Evolutionary conservation across 192 early-diverging fungal species (phyloP).

Genomic region (Mortierella hygrophila): DNA sequence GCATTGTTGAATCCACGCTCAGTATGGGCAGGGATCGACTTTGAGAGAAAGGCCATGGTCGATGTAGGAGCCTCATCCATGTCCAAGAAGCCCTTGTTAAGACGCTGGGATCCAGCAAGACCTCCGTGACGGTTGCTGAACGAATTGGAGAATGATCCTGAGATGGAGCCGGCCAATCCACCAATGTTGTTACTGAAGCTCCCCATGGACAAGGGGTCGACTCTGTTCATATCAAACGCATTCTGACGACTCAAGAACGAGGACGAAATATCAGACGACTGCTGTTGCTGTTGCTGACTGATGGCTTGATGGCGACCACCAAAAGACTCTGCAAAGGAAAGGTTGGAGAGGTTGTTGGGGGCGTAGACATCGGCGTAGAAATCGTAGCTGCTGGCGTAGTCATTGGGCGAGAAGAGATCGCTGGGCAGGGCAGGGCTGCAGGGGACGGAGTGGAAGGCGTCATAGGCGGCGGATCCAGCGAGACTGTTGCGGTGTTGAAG

Average conservation of each 20-base stretch:
- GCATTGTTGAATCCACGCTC: slow-evolving; percentile 62
- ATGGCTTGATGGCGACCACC: slow-evolving; percentile 37
- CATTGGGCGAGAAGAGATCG: slow-evolving; percentile 68
- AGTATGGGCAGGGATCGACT: slow-evolving; percentile 61
- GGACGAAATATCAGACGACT: slow-evolving; percentile 40
- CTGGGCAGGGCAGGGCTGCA: slow-evolving; percentile 64
- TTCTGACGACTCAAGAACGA: slow-evolving; percentile 44
- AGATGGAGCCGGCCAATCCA: slow-evolving; percentile 47
- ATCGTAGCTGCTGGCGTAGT: slow-evolving; percentile 64
- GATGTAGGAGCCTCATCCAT: slow-evolving; percentile 45
- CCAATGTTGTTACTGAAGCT: slow-evolving; percentile 52
- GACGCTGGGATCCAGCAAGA: slow-evolving; percentile 49
- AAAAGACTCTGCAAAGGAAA: slow-evolving; percentile 60
- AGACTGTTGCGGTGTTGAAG: slow-evolving; percentile 56
- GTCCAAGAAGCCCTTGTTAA: slow-evolving; percentile 59
- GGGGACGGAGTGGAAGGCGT: slow-evolving; percentile 58
- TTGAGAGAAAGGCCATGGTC: slow-evolving; percentile 60
- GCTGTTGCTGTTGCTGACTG: slow-evolving; percentile 56
- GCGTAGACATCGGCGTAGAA: slow-evolving; percentile 64
- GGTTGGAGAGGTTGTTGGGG: slow-evolving; percentile 56
- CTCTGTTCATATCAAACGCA: slow-evolving; percentile 43
- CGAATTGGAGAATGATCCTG: slow-evolving; percentile 49
- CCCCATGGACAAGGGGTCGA: slow-evolving; percentile 54
- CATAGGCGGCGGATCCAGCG: slow-evolving; percentile 53
- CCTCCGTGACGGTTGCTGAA: slow-evolving; percentile 50